Base-by-base conservation (phyloP, 2,329 filamentous ascomycete species). In the Sporothrix sp. region DNA sequence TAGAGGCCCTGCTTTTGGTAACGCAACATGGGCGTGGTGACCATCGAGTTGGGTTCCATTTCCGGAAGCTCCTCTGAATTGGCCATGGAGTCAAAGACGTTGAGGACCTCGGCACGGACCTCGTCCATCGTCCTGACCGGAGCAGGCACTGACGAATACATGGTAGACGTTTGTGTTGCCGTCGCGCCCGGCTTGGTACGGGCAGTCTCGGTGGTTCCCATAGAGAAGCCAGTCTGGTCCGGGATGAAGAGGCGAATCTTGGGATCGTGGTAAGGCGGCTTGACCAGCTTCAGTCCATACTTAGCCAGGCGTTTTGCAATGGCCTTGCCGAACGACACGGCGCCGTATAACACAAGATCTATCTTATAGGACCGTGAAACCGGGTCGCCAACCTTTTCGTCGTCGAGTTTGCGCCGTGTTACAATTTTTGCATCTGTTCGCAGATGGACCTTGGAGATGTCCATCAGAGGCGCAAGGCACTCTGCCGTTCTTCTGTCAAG, bases 1-100 rank as follows among this genome's bases (percentile, higher is more conserved):
- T 82, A 80, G 0, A 97, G 74, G 0, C 85, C 91, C 66, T 96
- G 89, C 64, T 87, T 93, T 65, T 97, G 91, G 66, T 97, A 91
- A 52, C 76, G 75, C 37, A 96, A 79, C 16, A 97, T 69, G 25
- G 79, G 73, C 0, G 83, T 89, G 51, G 75, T 74, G 48, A 93
- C 75, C 7, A 70, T 66, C 2, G 68, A 56, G 48, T 79, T 73
- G 0, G 87, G 76, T 4, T 91, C 81, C 69, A 84, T 81, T 57
- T 83, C 77, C 0, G 85, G 85, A 7, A 97, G 70, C 53, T 87
- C 80, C 51, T 94, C 85, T 9, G 76, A 81, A 59, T 82, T 82
- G 23, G 82, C 78, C 35, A 96, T 78, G 7, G 83, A 84, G 67
- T 96, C 89, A 60, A 98, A 95, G 62, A 97, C 87, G 37, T 81